Conservation (phyloP, 106 monocot genomes). For the Xerophyta viscosa region DNA sequence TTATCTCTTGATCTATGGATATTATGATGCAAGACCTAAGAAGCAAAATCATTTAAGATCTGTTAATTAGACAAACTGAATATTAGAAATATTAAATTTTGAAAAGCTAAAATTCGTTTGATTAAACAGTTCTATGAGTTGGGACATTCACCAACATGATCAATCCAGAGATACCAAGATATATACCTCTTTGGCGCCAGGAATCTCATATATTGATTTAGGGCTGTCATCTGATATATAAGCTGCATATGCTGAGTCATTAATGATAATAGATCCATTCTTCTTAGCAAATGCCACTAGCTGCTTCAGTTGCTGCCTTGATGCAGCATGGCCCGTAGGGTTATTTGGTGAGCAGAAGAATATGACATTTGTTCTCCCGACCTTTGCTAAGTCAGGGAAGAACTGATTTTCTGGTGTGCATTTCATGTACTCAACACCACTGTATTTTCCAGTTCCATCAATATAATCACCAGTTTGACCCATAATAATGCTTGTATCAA, state of each 20-base stretch:
- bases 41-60: too few relatives aligned
- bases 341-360: constrained; percentile 89
- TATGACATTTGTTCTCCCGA: constrained; percentile 47
- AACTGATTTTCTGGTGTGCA: constrained; percentile 52
- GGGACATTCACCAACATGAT: too few relatives aligned
- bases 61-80: too few relatives aligned
- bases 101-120: too few relatives aligned
- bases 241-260: constrained; percentile 46
- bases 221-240: constrained; percentile 64
- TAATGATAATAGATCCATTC: constrained; percentile 61
- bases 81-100: too few relatives aligned
- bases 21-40: too few relatives aligned
- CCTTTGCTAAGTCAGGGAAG: constrained; percentile 32
- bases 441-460: constrained; percentile 10
- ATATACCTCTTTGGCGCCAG: constrained; percentile 70
- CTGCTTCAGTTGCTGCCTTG: constrained; percentile 30
- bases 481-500: constrained; percentile 49
- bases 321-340: constrained; percentile 61
- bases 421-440: constrained; percentile 45
- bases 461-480: constrained; percentile 36
- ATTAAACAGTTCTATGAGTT: too few relatives aligned
- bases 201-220: constrained; percentile 73
- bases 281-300: constrained; percentile 34
- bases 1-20: too few relatives aligned
- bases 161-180: too few relatives aligned